Evolutionary conservation across 306 rosid genomes (phyloP).

Genomic region (Dryas drummondii): DNA sequence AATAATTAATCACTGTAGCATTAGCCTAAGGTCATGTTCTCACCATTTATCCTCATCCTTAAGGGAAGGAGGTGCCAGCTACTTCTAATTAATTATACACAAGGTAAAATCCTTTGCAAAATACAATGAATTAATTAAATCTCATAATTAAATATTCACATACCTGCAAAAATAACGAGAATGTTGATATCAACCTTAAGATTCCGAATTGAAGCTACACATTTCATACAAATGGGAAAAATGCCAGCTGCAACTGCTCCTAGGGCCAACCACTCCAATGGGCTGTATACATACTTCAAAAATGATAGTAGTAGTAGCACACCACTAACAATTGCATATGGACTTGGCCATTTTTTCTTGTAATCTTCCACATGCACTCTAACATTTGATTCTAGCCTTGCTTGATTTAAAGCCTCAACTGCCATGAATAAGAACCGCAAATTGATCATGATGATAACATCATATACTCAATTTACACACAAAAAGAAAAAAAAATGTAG

Average conservation of each 20-base stretch:
- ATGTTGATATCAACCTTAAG: slow-evolving; percentile 69
- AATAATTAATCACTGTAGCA: not conserved
- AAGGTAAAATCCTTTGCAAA: no score
- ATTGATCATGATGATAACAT: not conserved
- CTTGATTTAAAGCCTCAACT: slow-evolving; percentile 81
- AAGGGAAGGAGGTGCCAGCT: no score
- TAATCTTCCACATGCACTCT: slow-evolving; percentile 52
- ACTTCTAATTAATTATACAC: no score
- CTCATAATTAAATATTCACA: not conserved
- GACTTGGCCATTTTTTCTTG: slow-evolving; percentile 77
- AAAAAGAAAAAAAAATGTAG: no score
- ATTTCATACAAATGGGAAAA: slow-evolving; percentile 52
- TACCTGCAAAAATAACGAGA: slow-evolving; percentile 77
- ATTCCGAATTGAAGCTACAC: slow-evolving; percentile 46
- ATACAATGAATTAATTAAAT: no score
- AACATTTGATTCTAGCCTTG: slow-evolving; percentile 72
- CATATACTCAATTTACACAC: no score
- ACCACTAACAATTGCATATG: slow-evolving; percentile 61
- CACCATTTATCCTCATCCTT: no score
- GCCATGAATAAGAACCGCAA: slow-evolving; percentile 30
- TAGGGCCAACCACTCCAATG: slow-evolving; percentile 61
- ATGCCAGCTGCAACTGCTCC: slow-evolving; percentile 69
- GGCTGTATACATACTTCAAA: slow-evolving; percentile 52
- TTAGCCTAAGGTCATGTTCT: not conserved
- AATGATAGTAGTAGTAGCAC: slow-evolving; percentile 54